These are phyloP conservation scores for Kuraishia borneana DNA, from an alignment of 805 yeast species.

Conservation along the genomic window DNA sequence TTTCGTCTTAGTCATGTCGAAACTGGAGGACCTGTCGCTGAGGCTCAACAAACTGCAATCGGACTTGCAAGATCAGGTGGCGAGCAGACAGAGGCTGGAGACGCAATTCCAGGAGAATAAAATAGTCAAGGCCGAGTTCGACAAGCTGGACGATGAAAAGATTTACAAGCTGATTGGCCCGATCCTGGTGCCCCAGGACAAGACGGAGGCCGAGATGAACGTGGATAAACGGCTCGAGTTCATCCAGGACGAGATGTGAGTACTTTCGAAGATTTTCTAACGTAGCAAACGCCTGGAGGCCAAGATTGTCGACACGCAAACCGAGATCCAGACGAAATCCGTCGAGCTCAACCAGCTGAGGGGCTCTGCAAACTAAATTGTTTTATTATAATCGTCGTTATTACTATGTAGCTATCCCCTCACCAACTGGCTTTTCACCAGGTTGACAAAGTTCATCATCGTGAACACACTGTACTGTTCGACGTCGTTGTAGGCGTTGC, in stretches of 20 bases:
- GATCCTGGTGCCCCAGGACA: slow-evolving; percentile 82
- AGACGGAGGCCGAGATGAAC: slow-evolving; percentile 68
- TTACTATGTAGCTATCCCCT: slow-evolving; percentile 31
- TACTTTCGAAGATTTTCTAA: background rate
- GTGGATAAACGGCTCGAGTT: slow-evolving; percentile 87
- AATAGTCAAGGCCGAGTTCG: slow-evolving; percentile 79
- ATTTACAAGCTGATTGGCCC: slow-evolving; percentile 90
- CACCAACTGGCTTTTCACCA: slow-evolving; percentile 58
- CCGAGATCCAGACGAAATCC: slow-evolving; percentile 14
- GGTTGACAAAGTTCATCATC: slow-evolving; percentile 49
- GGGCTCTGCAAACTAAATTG: background rate
- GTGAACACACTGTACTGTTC: slow-evolving; percentile 73
- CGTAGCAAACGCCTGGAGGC: slow-evolving; percentile 12
- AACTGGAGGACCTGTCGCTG: slow-evolving; percentile 9
- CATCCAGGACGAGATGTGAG: slow-evolving; percentile 58
- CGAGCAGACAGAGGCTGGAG: slow-evolving; percentile 77
- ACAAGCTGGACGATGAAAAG: slow-evolving; percentile 46
- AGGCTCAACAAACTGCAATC: slow-evolving; percentile 15
- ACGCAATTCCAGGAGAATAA: slow-evolving; percentile 91
- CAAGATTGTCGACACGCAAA: slow-evolving; percentile 49
- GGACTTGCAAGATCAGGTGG: slow-evolving; percentile 35
- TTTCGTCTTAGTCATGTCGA: background rate
- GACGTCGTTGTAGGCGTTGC: slow-evolving; percentile 48
- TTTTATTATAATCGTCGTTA: background rate
- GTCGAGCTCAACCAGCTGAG: slow-evolving; percentile 10